Evolutionary conservation across 805 yeast genomes (phyloP), one percentile per base, ranked within the genome.

Genomic region (Ogataea nakhonphanomensis): DNA sequence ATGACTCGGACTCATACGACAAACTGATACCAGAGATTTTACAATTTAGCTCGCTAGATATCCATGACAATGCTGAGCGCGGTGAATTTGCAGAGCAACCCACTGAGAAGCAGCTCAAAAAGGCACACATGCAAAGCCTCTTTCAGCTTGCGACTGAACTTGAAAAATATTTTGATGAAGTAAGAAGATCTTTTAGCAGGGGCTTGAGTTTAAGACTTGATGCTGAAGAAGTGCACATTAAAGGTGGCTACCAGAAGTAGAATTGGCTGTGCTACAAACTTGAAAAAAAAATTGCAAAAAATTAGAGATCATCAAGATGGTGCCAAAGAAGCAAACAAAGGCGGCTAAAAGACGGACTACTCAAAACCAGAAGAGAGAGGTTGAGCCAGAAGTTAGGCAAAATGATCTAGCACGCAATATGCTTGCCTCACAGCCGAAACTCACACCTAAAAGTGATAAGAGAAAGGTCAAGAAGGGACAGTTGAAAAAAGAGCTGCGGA

Each of bases 341-440:
- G 71, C 79, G 1, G 78, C 79, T 15, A 81, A 80, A 57, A 70
- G 85, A 58, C 64, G 66, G 39, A 69, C 59, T 32, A 60, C 68
- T 3, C 79, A 75, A 56, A 79, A 78, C 54, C 65, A 68, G 28
- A 72, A 71, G 21, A 71, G 86, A 48, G 67, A 69, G 13, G 74
- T 81, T 2, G 78, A 76, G 41, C 76, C 87, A 2, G 91, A 84
- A 51, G 84, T 84, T 20, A 70, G 69, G 46, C 63, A 75, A 23
- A 90, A 84, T 55, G 69, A 78, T 0, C 69, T 67, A n/a, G 91
- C 93, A 4, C 70, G 85, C 53, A 85, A 85, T 57, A 69, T 78
- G 46, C 62, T 84, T 36, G 76, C 73, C 21, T 64, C 59, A 37
- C 78, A 74, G 55, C 84, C 86, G 11, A 77, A 77, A 31, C 58